phyloP scores from a whole-genome alignment of 352 stramenopile species.

The Phytopythium vexans region DNA sequence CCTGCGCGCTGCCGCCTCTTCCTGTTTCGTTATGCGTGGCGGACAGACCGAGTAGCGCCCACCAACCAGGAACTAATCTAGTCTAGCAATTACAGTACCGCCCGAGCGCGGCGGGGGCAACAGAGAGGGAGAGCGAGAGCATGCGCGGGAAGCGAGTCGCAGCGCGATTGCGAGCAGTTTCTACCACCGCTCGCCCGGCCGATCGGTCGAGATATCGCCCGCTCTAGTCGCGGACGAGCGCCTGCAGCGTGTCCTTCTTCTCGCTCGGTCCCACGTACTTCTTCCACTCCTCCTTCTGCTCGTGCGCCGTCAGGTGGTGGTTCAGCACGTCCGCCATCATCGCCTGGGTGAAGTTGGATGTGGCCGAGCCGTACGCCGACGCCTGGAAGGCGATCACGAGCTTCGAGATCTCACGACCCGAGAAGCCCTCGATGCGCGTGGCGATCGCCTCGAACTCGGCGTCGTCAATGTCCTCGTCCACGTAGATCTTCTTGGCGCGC shows the following conservation, averaged over 20 bases:
- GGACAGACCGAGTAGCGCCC: slow-evolving; percentile 60
- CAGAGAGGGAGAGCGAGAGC: neutral
- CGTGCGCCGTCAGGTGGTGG: slow-evolving; percentile 92
- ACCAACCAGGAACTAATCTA: slow-evolving; percentile 86
- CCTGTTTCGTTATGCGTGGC: too few relatives aligned
- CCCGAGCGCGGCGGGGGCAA: neutral
- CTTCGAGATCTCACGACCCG: slow-evolving; percentile 98
- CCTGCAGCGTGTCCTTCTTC: slow-evolving; percentile 47
- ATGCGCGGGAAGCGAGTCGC: neutral
- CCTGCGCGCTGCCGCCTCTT: too few relatives aligned
- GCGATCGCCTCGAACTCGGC: slow-evolving; percentile 92
- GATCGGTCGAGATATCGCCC: slow-evolving; percentile 6
- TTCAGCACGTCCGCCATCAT: slow-evolving; percentile 94
- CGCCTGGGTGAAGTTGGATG: slow-evolving; percentile 91
- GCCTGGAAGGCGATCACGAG: slow-evolving; percentile 99
- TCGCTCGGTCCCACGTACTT: slow-evolving; percentile 61
- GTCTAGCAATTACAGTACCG: slow-evolving; percentile 43
- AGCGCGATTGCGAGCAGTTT: neutral
- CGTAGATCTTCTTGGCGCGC: slow-evolving; percentile 87
- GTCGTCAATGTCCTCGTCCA: slow-evolving; percentile 88
- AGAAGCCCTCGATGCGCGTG: slow-evolving; percentile 95
- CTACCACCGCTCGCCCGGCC: slow-evolving; percentile 9
- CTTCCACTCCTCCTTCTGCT: slow-evolving; percentile 93
- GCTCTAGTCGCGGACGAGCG: slow-evolving; percentile 44
- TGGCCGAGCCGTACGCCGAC: slow-evolving; percentile 94